These are phyloP conservation scores for Phytophthora multivora DNA, from an alignment of 352 stramenopile genomes.

Conservation along the genomic window DNA sequence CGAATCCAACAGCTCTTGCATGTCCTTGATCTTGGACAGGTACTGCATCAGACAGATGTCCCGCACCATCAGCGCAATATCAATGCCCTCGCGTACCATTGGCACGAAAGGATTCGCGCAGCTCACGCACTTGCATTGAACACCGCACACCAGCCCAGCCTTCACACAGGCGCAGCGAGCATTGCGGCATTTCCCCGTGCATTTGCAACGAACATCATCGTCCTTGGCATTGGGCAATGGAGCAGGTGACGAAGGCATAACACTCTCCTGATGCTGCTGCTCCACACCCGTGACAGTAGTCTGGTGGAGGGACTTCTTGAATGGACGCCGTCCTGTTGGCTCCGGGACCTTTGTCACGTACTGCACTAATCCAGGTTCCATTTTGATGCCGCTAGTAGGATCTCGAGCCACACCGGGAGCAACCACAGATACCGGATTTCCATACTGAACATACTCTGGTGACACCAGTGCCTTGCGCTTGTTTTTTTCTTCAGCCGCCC, in stretches of 20 bases:
- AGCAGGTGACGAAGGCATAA: background rate
- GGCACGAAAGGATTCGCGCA: slow-evolving; percentile 83
- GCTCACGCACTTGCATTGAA: slow-evolving; percentile 78
- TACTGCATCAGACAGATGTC: slow-evolving; percentile 86
- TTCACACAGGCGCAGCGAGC: slow-evolving; percentile 84
- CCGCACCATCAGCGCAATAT: slow-evolving; percentile 65
- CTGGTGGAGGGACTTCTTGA: slow-evolving; percentile 73
- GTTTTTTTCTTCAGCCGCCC: slow-evolving; percentile 71
- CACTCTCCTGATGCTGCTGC: slow-evolving; percentile 14
- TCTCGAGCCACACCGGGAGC: slow-evolving; percentile 5
- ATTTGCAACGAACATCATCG: slow-evolving; percentile 70
- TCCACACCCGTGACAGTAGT: slow-evolving; percentile 16
- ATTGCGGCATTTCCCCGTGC: slow-evolving; percentile 85
- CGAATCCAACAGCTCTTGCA: slow-evolving; percentile 82
- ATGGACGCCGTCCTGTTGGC: slow-evolving; percentile 61
- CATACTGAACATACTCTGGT: slow-evolving; percentile 84
- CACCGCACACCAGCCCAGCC: slow-evolving; percentile 74
- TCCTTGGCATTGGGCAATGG: slow-evolving; percentile 33
- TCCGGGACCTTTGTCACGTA: slow-evolving; percentile 63
- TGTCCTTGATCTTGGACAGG: slow-evolving; percentile 84
- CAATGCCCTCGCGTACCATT: slow-evolving; percentile 71
- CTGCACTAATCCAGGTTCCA: slow-evolving; percentile 32
- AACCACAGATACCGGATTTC: slow-evolving; percentile 20
- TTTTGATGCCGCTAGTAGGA: slow-evolving; percentile 23
- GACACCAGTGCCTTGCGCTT: slow-evolving; percentile 86